Conservation (phyloP, 2,329 filamentous ascomycete species). For the Colletotrichum horii region DNA sequence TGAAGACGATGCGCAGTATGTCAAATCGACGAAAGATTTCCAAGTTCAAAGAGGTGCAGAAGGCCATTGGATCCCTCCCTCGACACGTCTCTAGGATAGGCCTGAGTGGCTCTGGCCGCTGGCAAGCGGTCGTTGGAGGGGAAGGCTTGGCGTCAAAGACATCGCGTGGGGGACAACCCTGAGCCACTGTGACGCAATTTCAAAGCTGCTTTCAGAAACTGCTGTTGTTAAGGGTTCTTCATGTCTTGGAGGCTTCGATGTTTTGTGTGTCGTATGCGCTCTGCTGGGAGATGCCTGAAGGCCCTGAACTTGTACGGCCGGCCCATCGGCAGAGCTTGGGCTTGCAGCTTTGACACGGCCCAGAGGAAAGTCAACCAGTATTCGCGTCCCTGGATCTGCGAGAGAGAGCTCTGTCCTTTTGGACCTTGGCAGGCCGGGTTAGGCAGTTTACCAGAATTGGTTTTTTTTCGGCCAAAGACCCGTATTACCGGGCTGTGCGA, state of each 20-base stretch:
- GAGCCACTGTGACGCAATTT: slow-evolving; percentile 14
- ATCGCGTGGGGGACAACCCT: background rate
- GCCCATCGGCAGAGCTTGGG: background rate
- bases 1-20: background rate
- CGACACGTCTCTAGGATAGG: background rate
- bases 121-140: background rate
- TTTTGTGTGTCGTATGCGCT: slow-evolving; percentile 2
- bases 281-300: background rate
- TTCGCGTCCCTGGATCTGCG: background rate
- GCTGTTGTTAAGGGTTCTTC: background rate
- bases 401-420: background rate
- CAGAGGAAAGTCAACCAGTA: background rate
- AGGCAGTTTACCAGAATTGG: background rate
- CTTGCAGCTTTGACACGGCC: background rate
- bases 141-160: background rate
- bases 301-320: background rate
- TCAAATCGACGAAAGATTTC: background rate
- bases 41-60: no score
- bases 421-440: background rate
- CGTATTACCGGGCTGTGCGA: background rate
- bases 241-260: background rate
- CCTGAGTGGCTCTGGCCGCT: background rate
- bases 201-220: background rate
- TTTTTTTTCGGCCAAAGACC: background rate
- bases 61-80: background rate